Conservation (phyloP, 1,284 basidiomycete species). For the Stygiomarasmius scandens region DNA sequence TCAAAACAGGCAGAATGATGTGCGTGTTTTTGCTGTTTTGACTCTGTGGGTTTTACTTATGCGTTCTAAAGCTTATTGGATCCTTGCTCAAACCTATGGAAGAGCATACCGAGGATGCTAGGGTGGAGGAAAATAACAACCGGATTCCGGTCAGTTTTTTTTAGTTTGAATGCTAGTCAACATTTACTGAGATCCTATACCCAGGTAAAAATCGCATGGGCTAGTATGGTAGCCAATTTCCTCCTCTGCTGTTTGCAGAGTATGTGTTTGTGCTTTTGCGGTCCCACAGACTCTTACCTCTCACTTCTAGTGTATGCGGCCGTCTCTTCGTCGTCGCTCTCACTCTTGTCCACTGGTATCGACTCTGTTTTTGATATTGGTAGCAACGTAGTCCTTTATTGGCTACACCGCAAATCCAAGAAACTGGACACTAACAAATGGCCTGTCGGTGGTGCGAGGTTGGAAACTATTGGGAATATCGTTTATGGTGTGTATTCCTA, state of each 20-base stretch:
- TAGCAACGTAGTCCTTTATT: conserved; percentile 86
- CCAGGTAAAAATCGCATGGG: conserved; percentile 87
- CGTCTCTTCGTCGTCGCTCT: conserved; percentile 81
- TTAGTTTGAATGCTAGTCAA: not conserved
- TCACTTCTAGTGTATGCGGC: conserved; percentile 78
- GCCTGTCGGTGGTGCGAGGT: conserved; percentile 89
- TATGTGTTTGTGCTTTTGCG: conserved; percentile 35
- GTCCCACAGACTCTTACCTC: conserved; percentile 6
- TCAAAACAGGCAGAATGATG: conserved; percentile 16
- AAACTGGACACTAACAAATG: conserved; percentile 82
- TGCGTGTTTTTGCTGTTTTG: not conserved
- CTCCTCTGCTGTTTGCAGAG: conserved; percentile 69
- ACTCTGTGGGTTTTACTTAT: conserved; percentile 2
- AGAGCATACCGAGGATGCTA: conserved; percentile 77
- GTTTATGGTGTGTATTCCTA: conserved; percentile 67
- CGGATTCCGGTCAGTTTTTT: conserved; percentile 71
- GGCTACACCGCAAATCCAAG: conserved; percentile 77
- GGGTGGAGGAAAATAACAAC: conserved; percentile 61
- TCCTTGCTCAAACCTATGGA: conserved; percentile 89
- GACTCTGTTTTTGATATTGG: conserved; percentile 92
- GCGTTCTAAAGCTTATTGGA: conserved; percentile 65
- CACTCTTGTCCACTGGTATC: conserved; percentile 87
- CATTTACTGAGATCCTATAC: conserved; percentile 15
- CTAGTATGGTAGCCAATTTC: conserved; percentile 80
- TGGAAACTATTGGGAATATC: conserved; percentile 92